phyloP scores from a whole-genome alignment of 2,329 filamentous ascomycete genomes.

The Tolypocladium nubicola region DNA sequence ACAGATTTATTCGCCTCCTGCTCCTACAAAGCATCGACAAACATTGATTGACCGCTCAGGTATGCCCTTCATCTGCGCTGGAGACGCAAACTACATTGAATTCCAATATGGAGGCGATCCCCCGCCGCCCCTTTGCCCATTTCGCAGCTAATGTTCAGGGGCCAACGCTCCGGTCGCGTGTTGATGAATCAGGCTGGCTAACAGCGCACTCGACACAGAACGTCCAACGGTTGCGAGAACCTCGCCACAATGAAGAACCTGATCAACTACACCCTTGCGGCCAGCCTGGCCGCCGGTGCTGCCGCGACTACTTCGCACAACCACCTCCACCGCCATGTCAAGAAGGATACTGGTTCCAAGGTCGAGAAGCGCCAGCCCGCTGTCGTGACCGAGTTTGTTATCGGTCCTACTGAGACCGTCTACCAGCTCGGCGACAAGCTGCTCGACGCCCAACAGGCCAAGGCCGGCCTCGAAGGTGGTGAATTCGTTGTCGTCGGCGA shows the following conservation, averaged over 20 bases:
- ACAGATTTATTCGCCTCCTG: background rate
- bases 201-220: background rate
- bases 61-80: background rate
- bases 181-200: background rate
- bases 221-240: background rate
- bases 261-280: conserved; percentile 39
- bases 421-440: conserved; percentile 60
- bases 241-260: conserved; percentile 6
- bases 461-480: conserved; percentile 60
- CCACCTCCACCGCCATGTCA: conserved; percentile 49
- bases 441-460: conserved; percentile 54
- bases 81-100: background rate
- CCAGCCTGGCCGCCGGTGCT: conserved; percentile 38
- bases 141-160: background rate
- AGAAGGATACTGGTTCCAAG: conserved; percentile 36
- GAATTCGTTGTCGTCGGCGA: conserved; percentile 57
- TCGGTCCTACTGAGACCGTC: conserved; percentile 53
- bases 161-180: background rate
- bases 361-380: conserved; percentile 35
- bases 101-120: background rate
- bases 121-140: background rate
- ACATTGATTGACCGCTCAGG: background rate
- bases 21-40: background rate
- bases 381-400: conserved; percentile 42
- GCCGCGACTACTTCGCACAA: conserved; percentile 51